Evolutionary conservation across 306 rosid genomes (phyloP).

Genomic region (Trichosanthes truncata): DNA sequence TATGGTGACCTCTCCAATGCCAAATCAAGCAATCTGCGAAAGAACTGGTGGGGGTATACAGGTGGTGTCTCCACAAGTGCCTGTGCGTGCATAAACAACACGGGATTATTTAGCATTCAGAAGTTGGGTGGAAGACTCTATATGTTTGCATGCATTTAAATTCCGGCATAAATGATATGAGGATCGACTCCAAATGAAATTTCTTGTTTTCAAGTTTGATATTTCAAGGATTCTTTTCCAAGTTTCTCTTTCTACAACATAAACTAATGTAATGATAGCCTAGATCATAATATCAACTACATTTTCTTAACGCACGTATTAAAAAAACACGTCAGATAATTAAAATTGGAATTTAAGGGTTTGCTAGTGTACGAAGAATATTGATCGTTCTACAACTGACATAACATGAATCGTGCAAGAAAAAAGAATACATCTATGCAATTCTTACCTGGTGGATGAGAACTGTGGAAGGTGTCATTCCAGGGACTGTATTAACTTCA

Average conservation of each 20-base stretch:
- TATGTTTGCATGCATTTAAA: background rate
- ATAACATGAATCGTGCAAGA: background rate
- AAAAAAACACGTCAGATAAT: background rate
- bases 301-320: background rate
- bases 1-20: constrained; percentile 48
- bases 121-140: background rate
- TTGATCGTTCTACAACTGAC: background rate
- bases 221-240: background rate
- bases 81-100: constrained; percentile 28
- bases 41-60: constrained; percentile 76
- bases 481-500: constrained; percentile 97
- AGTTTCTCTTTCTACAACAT: background rate
- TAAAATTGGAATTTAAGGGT: background rate
- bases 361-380: background rate
- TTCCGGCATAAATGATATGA: background rate
- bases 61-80: constrained; percentile 84
- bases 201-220: background rate
- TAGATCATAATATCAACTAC: background rate
- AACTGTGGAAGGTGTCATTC: constrained; percentile 97
- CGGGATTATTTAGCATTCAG: background rate
- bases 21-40: constrained; percentile 73
- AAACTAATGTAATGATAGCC: background rate
- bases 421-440: background rate
- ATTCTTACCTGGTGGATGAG: constrained; percentile 78
- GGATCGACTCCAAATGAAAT: background rate